These are phyloP conservation scores for Plasmodiophora brassicae DNA, from an alignment of 208 protist genomes.

Conservation along the genomic window DNA sequence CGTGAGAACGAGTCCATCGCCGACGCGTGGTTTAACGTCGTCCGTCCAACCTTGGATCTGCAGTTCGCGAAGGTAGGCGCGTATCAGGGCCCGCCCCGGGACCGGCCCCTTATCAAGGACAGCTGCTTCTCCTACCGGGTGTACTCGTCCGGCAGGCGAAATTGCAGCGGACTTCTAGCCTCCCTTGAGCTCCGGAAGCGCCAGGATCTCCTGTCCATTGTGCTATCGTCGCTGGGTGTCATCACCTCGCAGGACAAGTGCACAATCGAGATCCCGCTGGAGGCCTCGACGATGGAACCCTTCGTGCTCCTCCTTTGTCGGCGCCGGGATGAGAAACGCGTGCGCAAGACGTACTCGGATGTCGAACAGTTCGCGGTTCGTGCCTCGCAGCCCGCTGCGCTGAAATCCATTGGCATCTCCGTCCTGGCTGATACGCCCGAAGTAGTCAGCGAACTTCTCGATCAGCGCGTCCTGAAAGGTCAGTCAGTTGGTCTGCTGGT, in stretches of 20 bases:
- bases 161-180: neutral
- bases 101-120: neutral
- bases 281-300: neutral
- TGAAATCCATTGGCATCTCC: neutral
- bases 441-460: neutral
- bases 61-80: slow-evolving; percentile 19
- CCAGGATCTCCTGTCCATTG: neutral
- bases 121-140: neutral
- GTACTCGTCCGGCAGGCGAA: neutral
- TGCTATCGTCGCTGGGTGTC: neutral
- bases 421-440: slow-evolving; percentile 17
- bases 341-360: neutral
- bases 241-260: neutral
- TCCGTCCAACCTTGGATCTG: neutral
- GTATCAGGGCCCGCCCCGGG: neutral
- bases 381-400: neutral
- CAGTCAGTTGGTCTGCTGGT: neutral
- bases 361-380: neutral
- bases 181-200: neutral
- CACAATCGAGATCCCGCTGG: neutral
- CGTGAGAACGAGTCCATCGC: neutral
- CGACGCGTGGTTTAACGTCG: neutral
- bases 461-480: slow-evolving; percentile 8
- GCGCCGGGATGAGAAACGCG: neutral
- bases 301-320: neutral